These are phyloP conservation scores for Hyaloperonospora arabidopsidis DNA, from an alignment of 352 stramenopile genomes.

Conservation along the genomic window DNA sequence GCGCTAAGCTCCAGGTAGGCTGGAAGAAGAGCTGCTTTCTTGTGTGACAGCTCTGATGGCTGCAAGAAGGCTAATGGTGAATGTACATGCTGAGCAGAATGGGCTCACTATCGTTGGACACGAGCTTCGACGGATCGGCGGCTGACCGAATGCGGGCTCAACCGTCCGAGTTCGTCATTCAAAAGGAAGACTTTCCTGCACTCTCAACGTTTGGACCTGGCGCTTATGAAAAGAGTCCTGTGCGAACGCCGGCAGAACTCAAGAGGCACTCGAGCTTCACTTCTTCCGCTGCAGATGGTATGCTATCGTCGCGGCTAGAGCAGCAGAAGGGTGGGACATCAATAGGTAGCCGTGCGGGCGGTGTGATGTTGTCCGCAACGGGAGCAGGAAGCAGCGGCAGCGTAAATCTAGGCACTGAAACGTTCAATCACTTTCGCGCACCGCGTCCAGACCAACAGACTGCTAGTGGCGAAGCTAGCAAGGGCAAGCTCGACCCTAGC, in stretches of 20 bases:
- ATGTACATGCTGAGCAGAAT: conserved; percentile 28
- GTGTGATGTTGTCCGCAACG: conserved; percentile 4
- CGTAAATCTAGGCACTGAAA: conserved; percentile 49
- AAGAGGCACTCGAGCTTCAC: conserved; percentile 70
- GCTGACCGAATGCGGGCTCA: conserved; percentile 36
- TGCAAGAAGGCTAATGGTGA: neutral
- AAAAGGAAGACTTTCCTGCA: conserved; percentile 82
- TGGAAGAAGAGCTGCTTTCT: neutral
- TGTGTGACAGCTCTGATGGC: neutral
- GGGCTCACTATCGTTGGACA: conserved; percentile 50
- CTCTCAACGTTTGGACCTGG: conserved; percentile 57
- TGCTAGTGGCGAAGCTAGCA: conserved; percentile 20
- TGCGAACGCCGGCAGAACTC: conserved; percentile 34
- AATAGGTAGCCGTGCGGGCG: conserved; percentile 45
- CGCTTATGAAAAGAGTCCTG: conserved; percentile 45
- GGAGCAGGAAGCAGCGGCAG: conserved; percentile 19
- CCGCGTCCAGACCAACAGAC: conserved; percentile 24
- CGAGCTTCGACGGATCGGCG: conserved; percentile 29
- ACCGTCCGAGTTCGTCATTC: conserved; percentile 76
- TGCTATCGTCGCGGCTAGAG: conserved; percentile 40
- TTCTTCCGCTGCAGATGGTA: conserved; percentile 52
- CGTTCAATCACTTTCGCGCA: conserved; percentile 51
- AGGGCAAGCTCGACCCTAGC: conserved; percentile 48
- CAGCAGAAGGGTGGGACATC: conserved; percentile 40
- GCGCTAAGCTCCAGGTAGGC: conserved; percentile 52